These are phyloP conservation scores for Amphicarpaea edgeworthii DNA, from an alignment of 306 rosid genomes.

Conservation along the genomic window DNA sequence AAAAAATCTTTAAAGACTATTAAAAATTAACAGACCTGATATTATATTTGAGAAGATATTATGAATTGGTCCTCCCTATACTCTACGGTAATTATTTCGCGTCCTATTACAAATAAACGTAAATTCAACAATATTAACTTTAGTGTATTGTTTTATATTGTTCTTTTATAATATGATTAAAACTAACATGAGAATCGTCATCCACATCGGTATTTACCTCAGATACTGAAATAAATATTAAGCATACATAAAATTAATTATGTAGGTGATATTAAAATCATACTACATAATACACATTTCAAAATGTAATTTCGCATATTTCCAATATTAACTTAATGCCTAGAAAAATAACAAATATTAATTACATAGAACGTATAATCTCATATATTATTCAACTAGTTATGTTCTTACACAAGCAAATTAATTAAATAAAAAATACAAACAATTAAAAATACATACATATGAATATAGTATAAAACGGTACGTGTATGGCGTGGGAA, in stretches of 20 bases:
- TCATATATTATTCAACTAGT: too few species aligned
- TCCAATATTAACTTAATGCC: too few species aligned
- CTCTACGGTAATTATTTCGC: too few species aligned
- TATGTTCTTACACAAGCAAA: not conserved
- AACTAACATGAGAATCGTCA: not conserved
- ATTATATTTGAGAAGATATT: not conserved
- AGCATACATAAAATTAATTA: not conserved
- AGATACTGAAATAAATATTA: too few species aligned
- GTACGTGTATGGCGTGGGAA: not conserved
- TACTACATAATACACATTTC: not conserved
- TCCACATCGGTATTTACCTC: not conserved
- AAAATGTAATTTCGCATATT: not conserved
- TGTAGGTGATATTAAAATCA: not conserved
- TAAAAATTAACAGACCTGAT: too few species aligned
- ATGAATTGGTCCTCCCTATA: too few species aligned
- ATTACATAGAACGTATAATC: too few species aligned
- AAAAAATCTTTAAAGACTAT: too few species aligned
- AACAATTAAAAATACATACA: not conserved
- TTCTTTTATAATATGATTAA: not conserved
- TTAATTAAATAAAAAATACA: not conserved
- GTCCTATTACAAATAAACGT: too few species aligned
- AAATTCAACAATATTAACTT: too few species aligned
- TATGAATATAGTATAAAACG: too few species aligned
- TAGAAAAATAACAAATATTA: too few species aligned
- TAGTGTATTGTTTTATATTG: not conserved